Evolutionary conservation across 177 flowering plant genomes (phyloP), one percentile per base, ranked within the genome.

Genomic region (Vitis hybrid): DNA sequence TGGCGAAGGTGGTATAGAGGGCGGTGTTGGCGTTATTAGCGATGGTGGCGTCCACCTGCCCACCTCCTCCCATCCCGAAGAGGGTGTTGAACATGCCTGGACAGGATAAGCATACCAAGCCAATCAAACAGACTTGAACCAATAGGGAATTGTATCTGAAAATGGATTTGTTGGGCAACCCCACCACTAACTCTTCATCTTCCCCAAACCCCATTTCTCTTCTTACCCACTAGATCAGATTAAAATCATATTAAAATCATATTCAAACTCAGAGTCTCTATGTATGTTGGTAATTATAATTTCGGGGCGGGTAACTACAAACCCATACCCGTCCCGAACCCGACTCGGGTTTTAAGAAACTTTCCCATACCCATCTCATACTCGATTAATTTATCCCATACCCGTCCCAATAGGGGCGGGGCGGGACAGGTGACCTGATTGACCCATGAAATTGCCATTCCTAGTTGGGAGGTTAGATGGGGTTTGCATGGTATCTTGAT

Each of bases 81-180:
- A 93, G 86, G 60, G 98, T 96, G 65, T 91, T 93, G 88, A 89
- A 95, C 99, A 90, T 93, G 15, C 98, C 99, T 0, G 98, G 98
- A 58, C 99, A 95, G 70, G 97, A 95, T 75, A 95, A 95, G 70
- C 99, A 95, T 4, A 95, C 94, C 2, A 91, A 57, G 0, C 98
- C 99, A 9, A 91, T 93, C 13, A 95, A 50, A 62, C 35, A 55
- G 0, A 95, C 89, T 68, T 93, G 98, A 4, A 83, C 83, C 15
- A 93, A 51, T 0, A 98, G 97, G 0, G 99, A 93, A 74, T 95
- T 95, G 84, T 83, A 90, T 49, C 98, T 62, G 72, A 88, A 73
- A 3, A 11, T 17, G 52, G 91, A 74, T 14, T n/a, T 68, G 11
- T 19, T 62, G 3, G 71, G n/a, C 19, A 52, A 58, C 17, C 46